Conservation (phyloP, 1,139 yeast species). For the Taphrina wiesneri region DNA sequence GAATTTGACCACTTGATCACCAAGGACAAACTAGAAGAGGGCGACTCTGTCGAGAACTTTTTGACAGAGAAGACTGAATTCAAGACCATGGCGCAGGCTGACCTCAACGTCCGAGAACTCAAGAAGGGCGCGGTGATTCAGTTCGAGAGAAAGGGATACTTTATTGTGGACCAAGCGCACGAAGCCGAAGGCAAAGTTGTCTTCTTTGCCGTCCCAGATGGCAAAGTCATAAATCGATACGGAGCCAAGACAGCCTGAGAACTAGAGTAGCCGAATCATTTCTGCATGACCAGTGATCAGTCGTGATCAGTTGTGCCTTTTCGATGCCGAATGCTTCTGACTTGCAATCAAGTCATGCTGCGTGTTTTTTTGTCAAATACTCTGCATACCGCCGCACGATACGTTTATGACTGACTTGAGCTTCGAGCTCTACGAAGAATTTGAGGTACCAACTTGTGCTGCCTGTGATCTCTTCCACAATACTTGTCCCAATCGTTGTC, state of each 20-base stretch:
- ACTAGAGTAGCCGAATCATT: neutral
- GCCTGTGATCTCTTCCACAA: slow-evolving; percentile 15
- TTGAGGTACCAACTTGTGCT: slow-evolving; percentile 24
- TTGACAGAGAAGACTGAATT: slow-evolving; percentile 86
- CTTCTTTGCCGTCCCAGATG: slow-evolving; percentile 95
- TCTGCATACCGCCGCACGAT: neutral
- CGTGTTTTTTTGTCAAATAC: neutral
- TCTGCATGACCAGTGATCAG: too few relatives aligned
- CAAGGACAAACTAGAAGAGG: slow-evolving; percentile 94
- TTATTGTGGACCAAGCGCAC: slow-evolving; percentile 70
- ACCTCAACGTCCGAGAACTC: slow-evolving; percentile 70
- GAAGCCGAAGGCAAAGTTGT: slow-evolving; percentile 60
- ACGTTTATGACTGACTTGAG: neutral
- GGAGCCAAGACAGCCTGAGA: slow-evolving; percentile 58
- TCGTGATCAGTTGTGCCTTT: too few relatives aligned
- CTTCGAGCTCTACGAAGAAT: slow-evolving; percentile 19
- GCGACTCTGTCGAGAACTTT: slow-evolving; percentile 90
- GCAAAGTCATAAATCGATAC: slow-evolving; percentile 81
- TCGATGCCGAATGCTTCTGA: too few relatives aligned
- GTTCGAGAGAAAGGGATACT: slow-evolving; percentile 97
- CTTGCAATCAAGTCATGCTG: too few relatives aligned
- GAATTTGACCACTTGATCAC: slow-evolving; percentile 95
- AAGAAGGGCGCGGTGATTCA: slow-evolving; percentile 86
- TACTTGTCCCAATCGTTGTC: neutral
- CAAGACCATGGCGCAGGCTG: slow-evolving; percentile 76